Conservation (phyloP, 2,329 filamentous ascomycete species). For the Colletotrichum sp. region DNA sequence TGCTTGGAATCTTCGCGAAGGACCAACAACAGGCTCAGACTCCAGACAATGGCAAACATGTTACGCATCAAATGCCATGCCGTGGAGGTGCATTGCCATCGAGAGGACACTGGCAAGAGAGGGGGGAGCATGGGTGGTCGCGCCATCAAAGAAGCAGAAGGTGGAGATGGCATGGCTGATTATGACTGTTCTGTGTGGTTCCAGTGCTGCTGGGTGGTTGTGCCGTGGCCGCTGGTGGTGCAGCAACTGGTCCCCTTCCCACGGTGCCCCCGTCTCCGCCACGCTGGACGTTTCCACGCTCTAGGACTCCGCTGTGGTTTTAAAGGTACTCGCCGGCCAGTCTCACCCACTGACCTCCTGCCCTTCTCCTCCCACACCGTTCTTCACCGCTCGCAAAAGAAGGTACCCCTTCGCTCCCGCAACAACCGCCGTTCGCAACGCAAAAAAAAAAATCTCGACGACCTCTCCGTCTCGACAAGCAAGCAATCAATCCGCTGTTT, state of each 20-base stretch:
- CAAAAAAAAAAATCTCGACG: neutral
- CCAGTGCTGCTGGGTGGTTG: neutral
- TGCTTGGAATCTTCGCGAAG: neutral
- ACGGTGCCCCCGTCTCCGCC: constrained; percentile 4
- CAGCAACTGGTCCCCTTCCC: neutral
- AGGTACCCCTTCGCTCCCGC: constrained; percentile 1
- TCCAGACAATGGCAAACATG: neutral
- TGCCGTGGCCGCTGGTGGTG: neutral
- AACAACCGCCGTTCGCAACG: neutral
- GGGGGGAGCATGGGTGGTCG: neutral
- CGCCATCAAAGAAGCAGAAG: neutral
- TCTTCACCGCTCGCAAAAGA: constrained; percentile 9
- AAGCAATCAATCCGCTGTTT: neutral
- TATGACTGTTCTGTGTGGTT: constrained; percentile 6
- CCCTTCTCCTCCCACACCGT: constrained; percentile 6
- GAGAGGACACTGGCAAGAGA: neutral
- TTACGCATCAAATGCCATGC: neutral
- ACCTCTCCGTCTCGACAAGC: neutral
- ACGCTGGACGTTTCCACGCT: constrained; percentile 12
- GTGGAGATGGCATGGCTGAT: constrained; percentile 7
- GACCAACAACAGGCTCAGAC: neutral
- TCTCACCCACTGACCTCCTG: neutral
- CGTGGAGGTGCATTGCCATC: neutral
- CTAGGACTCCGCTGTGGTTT: neutral
- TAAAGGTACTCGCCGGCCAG: constrained; percentile 6